These are phyloP conservation scores for Eucalyptus leucophloia DNA, from an alignment of 345 rosid genomes.

Conservation along the genomic window DNA sequence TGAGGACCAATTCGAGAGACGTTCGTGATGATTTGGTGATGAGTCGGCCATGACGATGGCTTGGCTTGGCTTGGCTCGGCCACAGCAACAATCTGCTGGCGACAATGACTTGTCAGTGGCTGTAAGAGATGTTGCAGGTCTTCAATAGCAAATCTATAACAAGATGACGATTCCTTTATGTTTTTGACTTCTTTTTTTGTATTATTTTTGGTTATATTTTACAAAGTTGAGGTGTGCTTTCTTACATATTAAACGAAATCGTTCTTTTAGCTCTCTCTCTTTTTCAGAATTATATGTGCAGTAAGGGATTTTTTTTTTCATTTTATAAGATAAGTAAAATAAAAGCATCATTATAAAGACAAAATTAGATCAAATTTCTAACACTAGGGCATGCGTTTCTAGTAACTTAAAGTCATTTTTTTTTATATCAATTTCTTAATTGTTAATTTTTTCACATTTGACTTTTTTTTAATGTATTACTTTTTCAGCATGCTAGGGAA, in stretches of 20 bases:
- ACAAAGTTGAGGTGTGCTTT: neutral
- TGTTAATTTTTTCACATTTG: neutral
- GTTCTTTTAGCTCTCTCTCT: too few relatives aligned
- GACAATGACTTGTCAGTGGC: neutral
- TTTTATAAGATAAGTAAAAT: too few relatives aligned
- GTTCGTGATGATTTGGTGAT: neutral
- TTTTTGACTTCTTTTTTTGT: too few relatives aligned
- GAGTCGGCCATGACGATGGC: neutral
- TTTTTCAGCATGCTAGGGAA: neutral
- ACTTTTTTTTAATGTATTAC: too few relatives aligned
- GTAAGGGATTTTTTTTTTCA: too few relatives aligned
- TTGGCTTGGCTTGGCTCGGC: neutral
- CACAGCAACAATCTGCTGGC: neutral
- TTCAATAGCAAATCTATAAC: neutral
- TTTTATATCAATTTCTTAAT: too few relatives aligned
- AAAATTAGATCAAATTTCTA: too few relatives aligned
- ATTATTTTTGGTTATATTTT: too few relatives aligned
- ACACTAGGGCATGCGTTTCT: neutral
- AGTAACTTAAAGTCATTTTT: too few relatives aligned
- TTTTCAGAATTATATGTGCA: neutral
- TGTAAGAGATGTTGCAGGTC: neutral
- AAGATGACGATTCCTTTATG: neutral
- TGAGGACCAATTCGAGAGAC: too few relatives aligned
- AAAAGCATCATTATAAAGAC: neutral
- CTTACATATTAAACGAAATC: neutral